Evolutionary conservation across 2,329 filamentous ascomycete species (phyloP).

Genomic region (Didymella arachidicola): DNA sequence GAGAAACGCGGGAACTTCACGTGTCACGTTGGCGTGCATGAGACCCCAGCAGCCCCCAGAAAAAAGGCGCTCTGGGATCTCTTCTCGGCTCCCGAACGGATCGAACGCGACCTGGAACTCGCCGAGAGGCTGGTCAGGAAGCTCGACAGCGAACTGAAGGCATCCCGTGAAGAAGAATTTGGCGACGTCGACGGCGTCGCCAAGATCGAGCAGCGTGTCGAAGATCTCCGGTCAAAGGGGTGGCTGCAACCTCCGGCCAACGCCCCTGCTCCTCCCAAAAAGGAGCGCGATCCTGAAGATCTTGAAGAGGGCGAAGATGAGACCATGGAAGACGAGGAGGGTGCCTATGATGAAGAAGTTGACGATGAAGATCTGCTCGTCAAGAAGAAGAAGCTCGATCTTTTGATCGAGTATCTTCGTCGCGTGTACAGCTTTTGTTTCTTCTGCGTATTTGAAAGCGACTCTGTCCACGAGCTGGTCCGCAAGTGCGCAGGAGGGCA

Average conservation of each 20-base stretch:
- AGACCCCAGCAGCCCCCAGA: constrained; percentile 81
- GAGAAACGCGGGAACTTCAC: constrained; percentile 94
- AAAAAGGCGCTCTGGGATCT: constrained; percentile 98
- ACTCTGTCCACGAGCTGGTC: constrained; percentile 94
- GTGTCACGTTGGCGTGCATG: constrained; percentile 95
- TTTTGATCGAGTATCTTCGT: constrained; percentile 94
- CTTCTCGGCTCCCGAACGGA: constrained; percentile 91
- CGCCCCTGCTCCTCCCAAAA: constrained; percentile 62
- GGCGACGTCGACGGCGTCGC: constrained; percentile 68
- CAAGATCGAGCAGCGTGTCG: constrained; percentile 86
- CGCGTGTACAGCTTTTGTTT: constrained; percentile 99
- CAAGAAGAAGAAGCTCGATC: constrained; percentile 96
- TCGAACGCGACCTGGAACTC: constrained; percentile 86
- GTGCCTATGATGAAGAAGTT: constrained; percentile 74
- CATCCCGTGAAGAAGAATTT: constrained; percentile 62
- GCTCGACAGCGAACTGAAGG: constrained; percentile 83
- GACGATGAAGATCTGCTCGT: constrained; percentile 89
- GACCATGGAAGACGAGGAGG: constrained; percentile 68
- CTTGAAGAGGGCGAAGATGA: constrained; percentile 78
- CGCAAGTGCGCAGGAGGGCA: constrained; percentile 98
- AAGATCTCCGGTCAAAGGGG: constrained; percentile 78
- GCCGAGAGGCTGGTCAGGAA: constrained; percentile 83
- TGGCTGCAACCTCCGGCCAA: constrained; percentile 73
- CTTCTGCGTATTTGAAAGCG: constrained; percentile 98
- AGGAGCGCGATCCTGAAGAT: constrained; percentile 68